These are phyloP conservation scores for Chiua virens DNA, from an alignment of 768 basidiomycete genomes.

Conservation along the genomic window DNA sequence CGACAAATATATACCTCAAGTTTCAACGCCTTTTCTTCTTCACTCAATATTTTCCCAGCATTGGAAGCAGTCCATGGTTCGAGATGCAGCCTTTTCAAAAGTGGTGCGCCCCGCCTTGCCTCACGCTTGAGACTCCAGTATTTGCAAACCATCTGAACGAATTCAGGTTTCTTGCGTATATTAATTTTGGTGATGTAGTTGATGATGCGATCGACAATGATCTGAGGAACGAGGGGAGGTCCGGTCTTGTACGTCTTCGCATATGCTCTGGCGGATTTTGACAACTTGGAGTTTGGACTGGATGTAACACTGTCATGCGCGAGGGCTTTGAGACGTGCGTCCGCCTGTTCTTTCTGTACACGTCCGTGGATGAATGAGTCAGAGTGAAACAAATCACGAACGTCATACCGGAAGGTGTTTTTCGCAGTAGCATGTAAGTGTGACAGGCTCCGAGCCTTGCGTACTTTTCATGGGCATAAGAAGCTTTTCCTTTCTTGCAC, in stretches of 20 bases:
- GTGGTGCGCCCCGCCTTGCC: constrained; percentile 86
- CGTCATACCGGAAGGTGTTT: constrained; percentile 81
- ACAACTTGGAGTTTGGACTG: constrained; percentile 43
- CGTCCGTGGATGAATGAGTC: background rate
- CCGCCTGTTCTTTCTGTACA: constrained; percentile 65
- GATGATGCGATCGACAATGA: constrained; percentile 78
- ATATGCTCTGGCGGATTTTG: constrained; percentile 87
- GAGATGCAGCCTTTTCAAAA: constrained; percentile 89
- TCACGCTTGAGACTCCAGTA: constrained; percentile 99
- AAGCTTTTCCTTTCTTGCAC: constrained; percentile 83
- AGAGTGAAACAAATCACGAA: background rate
- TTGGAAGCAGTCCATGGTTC: constrained; percentile 95
- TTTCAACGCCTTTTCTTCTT: constrained; percentile 80
- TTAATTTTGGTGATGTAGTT: constrained; percentile 70
- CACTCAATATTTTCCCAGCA: constrained; percentile 61
- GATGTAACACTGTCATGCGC: constrained; percentile 42
- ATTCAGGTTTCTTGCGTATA: constrained; percentile 74
- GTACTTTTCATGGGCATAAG: constrained; percentile 85
- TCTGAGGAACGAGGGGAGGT: constrained; percentile 85
- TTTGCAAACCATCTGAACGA: constrained; percentile 74
- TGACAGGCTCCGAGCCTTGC: constrained; percentile 69
- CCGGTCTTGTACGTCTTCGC: constrained; percentile 91
- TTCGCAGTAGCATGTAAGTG: constrained; percentile 83
- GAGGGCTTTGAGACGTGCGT: constrained; percentile 57
- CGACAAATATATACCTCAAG: constrained; percentile 62